Base-by-base conservation (phyloP, 768 basidiomycete genomes). In the Auricularia cornea region DNA sequence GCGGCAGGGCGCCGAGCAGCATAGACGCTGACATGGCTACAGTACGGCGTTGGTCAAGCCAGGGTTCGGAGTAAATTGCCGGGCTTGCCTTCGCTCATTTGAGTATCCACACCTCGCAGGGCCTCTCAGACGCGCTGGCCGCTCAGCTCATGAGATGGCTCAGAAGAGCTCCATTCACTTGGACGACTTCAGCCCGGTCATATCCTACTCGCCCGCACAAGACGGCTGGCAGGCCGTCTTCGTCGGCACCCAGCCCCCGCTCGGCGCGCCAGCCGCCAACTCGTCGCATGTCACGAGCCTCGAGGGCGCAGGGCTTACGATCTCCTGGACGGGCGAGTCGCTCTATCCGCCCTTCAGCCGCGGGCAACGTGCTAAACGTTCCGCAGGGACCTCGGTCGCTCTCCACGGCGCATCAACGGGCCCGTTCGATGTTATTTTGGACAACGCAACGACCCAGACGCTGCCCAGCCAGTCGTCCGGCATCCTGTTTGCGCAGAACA, bases 171-270 rank as follows among this genome's bases (percentile, higher is more conserved):
- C 30, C 91, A 89, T 76, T 78, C 72, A 64, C 89, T 90, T 28
- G 51, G 86, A 88, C 72, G 81, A 80, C 12, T 38, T 38, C 52
- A 56, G 35, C 62, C 48, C 62, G 31, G 29, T 30, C 51, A 75
- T 84, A 63, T 75, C 81, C 44, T 62, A 59, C 31, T 71, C 79
- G 59, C 73, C 82, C 1, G 77, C 84, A 67, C 68, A 83, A 48
- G 78, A 76, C 30, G 88, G 88, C 69, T 92, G 90, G 90, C 84
- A 84, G 70, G 82, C 88, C 20, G 82, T 79, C 73, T 89, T 81
- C 72, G 72, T 76, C 2, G 59, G 76, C 79, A 0, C 66, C 70
- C 18, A 62, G 65, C 20, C 69, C 74, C 60, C 72, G 75, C 20
- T 8, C 8, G 54, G 28, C 26, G 26, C 54, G 48, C 86, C 84